Conservation (phyloP, 805 yeast species). For the Candida khao-thaluensis region DNA sequence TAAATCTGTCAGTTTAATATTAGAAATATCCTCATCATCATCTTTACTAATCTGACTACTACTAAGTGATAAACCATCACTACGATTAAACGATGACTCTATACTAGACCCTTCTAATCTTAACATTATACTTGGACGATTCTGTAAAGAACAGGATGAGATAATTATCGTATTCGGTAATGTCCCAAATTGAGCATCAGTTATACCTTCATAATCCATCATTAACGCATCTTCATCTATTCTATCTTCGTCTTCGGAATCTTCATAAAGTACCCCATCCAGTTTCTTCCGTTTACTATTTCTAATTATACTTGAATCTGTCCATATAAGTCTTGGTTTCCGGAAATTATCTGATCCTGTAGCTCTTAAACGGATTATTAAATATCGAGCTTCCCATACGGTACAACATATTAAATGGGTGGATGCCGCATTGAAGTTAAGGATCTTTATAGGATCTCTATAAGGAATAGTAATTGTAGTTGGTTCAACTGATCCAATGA, state of each 20-base stretch:
- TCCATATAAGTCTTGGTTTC: slow-evolving; percentile 41
- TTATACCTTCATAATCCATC: slow-evolving; percentile 86
- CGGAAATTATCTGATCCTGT: slow-evolving; percentile 38
- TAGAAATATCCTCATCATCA: slow-evolving; percentile 42
- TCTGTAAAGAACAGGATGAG: slow-evolving; percentile 38
- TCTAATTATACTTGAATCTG: slow-evolving; percentile 24
- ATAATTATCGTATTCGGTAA: slow-evolving; percentile 36
- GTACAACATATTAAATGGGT: slow-evolving; percentile 74
- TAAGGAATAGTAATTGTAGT: slow-evolving; percentile 80
- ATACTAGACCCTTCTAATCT: slow-evolving; percentile 48
- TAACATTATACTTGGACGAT: slow-evolving; percentile 32
- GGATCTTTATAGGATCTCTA: slow-evolving; percentile 75
- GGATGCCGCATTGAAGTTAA: slow-evolving; percentile 73
- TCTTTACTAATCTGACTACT: slow-evolving; percentile 14
- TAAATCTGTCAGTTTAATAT: slow-evolving; percentile 34
- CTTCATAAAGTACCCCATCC: slow-evolving; percentile 16
- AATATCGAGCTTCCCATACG: slow-evolving; percentile 71
- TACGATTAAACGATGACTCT: slow-evolving; percentile 25
- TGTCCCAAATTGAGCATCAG: slow-evolving; percentile 59
- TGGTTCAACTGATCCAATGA: slow-evolving; percentile 45
- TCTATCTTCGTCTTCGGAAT: slow-evolving; percentile 19
- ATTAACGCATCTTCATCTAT: slow-evolving; percentile 25
- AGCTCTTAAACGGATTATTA: slow-evolving; percentile 67
- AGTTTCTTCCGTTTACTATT: slow-evolving; percentile 16
- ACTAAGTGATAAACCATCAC: slow-evolving; percentile 13